Evolutionary conservation across 148 eudicot genomes (phyloP).

Genomic region (Amaranthus cruentus): DNA sequence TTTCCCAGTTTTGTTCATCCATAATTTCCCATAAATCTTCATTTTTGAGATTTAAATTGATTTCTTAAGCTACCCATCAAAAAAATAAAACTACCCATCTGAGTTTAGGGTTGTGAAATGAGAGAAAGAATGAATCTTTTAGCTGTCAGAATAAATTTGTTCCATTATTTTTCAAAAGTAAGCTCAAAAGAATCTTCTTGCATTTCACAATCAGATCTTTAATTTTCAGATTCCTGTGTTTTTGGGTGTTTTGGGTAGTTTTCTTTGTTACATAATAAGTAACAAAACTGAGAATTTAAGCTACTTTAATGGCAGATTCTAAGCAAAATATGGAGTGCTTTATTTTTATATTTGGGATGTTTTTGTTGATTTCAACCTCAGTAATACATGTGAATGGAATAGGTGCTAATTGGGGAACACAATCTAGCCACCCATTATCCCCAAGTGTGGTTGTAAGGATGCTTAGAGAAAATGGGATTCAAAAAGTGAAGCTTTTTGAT

Average conservation of each 20-base stretch:
- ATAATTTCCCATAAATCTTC: background rate
- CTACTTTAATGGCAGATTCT: constrained; percentile 11
- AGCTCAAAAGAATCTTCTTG: background rate
- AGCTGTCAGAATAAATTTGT: constrained; percentile 3
- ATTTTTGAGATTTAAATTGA: constrained; percentile 13
- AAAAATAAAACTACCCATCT: background rate
- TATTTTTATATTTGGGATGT: constrained; percentile 13
- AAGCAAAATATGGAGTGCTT: constrained; percentile 6
- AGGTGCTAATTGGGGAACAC: constrained; percentile 87
- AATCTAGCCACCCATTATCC: constrained; percentile 61
- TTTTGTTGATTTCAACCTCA: constrained; percentile 18
- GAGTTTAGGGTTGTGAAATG: constrained; percentile 10
- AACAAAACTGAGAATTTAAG: background rate
- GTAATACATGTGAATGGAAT: constrained; percentile 40
- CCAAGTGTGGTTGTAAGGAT: constrained; percentile 65
- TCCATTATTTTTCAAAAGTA: background rate
- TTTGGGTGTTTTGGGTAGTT: background rate
- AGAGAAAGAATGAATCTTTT: constrained; percentile 9
- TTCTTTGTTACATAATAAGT: background rate
- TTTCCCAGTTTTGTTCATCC: background rate
- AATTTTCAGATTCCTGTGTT: background rate
- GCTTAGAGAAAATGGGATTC: constrained; percentile 72
- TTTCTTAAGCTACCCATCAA: constrained; percentile 4
- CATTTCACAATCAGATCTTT: constrained; percentile 7
- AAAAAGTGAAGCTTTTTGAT: constrained; percentile 88